phyloP scores from a whole-genome alignment of 768 basidiomycete species.

The Pleurotus tuber-regium region DNA sequence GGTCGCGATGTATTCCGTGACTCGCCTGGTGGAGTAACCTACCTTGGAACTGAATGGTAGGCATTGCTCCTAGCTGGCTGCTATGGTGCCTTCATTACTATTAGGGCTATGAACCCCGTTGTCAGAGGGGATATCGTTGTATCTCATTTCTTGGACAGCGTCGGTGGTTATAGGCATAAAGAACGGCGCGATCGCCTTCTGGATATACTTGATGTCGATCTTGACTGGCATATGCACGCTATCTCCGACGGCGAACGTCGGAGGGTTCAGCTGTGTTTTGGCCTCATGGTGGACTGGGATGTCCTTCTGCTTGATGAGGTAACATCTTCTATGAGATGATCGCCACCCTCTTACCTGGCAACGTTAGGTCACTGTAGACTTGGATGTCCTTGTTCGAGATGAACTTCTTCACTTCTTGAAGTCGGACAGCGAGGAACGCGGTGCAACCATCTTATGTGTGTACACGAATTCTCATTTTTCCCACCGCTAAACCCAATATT shows the following conservation, averaged over 20 bases:
- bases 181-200: constrained; percentile 82
- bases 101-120: constrained; percentile 96
- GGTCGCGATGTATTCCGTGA: constrained; percentile 88
- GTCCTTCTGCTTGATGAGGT: constrained; percentile 94
- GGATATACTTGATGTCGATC: constrained; percentile 90
- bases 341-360: constrained; percentile 2
- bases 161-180: constrained; percentile 94
- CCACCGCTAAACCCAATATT: constrained; percentile 9
- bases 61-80: not conserved
- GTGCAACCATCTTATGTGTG: constrained; percentile 86
- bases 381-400: constrained; percentile 93
- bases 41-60: constrained; percentile 93
- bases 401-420: constrained; percentile 89
- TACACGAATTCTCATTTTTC: no score
- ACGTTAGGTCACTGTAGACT: constrained; percentile 86
- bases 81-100: constrained; percentile 5
- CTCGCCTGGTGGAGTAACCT: constrained; percentile 78
- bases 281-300: constrained; percentile 94
- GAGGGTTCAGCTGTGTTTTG: constrained; percentile 90
- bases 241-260: constrained; percentile 97
- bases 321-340: constrained; percentile 11
- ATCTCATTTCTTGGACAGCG: constrained; percentile 92
- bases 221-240: constrained; percentile 94
- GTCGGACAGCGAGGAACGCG: constrained; percentile 72
- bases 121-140: constrained; percentile 92